These are phyloP conservation scores for Lichtheimia hyalospora DNA, from an alignment of 371 early-diverging fungal genomes.

Conservation along the genomic window DNA sequence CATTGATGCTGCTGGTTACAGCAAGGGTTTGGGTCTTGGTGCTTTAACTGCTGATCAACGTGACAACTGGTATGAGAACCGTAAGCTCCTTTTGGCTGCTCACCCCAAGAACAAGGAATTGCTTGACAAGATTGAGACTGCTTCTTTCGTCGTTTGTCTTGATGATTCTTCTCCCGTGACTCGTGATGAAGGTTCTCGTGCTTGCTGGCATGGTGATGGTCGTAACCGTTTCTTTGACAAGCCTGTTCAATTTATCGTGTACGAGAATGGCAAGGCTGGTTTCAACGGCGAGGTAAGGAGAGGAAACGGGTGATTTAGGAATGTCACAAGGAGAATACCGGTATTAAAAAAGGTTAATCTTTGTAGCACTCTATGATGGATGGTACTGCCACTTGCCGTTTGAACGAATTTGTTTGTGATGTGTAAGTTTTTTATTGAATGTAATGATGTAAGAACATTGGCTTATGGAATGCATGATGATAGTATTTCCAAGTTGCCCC, in stretches of 20 bases:
- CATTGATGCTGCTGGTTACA: slow-evolving; percentile 73
- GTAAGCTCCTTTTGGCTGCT: slow-evolving; percentile 64
- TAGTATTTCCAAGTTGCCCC: slow-evolving; percentile 48
- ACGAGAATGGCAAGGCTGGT: slow-evolving; percentile 95
- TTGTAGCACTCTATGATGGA: slow-evolving; percentile 94
- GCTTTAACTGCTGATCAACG: slow-evolving; percentile 90
- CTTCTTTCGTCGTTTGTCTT: slow-evolving; percentile 85
- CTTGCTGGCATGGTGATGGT: slow-evolving; percentile 94
- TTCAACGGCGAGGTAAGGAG: slow-evolving; percentile 79
- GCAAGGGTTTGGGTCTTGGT: slow-evolving; percentile 78
- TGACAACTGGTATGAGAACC: slow-evolving; percentile 86
- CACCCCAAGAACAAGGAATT: slow-evolving; percentile 68
- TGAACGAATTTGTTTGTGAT: slow-evolving; percentile 67
- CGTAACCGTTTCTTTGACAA: slow-evolving; percentile 96
- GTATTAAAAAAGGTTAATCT: background rate
- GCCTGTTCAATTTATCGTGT: slow-evolving; percentile 88
- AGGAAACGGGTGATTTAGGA: background rate
- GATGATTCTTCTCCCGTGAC: slow-evolving; percentile 84
- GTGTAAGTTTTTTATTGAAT: slow-evolving; percentile 11
- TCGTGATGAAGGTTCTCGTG: slow-evolving; percentile 77
- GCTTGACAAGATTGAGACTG: slow-evolving; percentile 80
- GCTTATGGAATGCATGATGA: background rate
- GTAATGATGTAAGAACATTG: too few species aligned
- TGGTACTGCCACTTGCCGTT: slow-evolving; percentile 87
- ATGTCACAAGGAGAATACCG: background rate